Evolutionary conservation across 345 rosid species (phyloP).

Genomic region (Eutrema heterophyllum): DNA sequence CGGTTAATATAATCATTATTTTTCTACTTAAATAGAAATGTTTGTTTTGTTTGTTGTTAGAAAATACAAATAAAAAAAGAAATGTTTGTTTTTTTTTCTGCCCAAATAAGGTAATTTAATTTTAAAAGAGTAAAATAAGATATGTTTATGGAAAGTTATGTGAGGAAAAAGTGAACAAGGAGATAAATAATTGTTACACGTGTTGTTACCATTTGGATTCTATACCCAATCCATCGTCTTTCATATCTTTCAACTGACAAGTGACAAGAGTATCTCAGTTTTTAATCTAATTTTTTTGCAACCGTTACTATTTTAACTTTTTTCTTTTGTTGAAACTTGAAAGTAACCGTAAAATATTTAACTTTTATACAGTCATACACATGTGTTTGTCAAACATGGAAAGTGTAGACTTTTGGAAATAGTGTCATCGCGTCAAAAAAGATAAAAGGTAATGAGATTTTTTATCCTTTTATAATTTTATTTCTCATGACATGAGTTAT

Average conservation of each 20-base stretch:
- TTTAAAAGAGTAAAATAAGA: background rate
- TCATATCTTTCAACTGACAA: background rate
- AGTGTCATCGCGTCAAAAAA: background rate
- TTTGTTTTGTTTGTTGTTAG: background rate
- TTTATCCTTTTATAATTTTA: background rate
- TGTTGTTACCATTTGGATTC: background rate
- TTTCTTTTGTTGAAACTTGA: background rate
- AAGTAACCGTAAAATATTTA: no score
- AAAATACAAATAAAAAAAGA: background rate
- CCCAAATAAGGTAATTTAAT: background rate
- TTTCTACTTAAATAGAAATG: background rate
- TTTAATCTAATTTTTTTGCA: background rate
- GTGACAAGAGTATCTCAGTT: background rate
- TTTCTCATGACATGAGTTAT: background rate
- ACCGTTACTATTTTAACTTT: conserved; percentile 3
- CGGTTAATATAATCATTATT: background rate
- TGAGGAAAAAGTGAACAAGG: background rate
- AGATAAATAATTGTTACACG: background rate
- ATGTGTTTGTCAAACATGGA: background rate
- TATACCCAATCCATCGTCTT: background rate
- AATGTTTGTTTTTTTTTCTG: background rate
- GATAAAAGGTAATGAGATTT: background rate
- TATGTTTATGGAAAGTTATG: background rate
- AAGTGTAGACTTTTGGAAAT: background rate
- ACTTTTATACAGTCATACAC: no score